Percentiles rank a stretch among this genome's conserved stretches.
phyloP scores from a whole-genome alignment of 202 grass and related monocot genomes.

The Alloteropsis angusta region DNA sequence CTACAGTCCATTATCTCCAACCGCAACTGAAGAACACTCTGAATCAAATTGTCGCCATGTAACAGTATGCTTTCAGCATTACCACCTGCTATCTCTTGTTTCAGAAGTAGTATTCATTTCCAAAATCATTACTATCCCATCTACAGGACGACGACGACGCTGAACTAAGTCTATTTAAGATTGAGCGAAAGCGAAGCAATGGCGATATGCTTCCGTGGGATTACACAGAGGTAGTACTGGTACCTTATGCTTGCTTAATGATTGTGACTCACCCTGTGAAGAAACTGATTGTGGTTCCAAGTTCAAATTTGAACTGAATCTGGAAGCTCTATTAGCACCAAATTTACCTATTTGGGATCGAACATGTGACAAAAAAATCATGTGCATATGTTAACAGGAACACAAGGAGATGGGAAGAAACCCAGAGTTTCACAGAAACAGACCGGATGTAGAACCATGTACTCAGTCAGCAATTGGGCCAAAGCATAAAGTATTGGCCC shows the following conservation, averaged over 20 bases:
- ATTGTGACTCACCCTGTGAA: slow-evolving; percentile 1
- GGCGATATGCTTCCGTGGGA: slow-evolving; percentile 18
- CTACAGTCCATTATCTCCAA: slow-evolving; percentile 6
- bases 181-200: slow-evolving; percentile 26
- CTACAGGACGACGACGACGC: slow-evolving; percentile 50
- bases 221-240: slow-evolving; percentile 36
- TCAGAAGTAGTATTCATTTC: neutral
- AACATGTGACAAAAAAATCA: slow-evolving; percentile 19
- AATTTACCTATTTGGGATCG: slow-evolving; percentile 12
- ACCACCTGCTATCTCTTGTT: neutral
- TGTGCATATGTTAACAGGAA: slow-evolving; percentile 22
- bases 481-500: slow-evolving; percentile 18
- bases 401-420: neutral
- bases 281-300: neutral
- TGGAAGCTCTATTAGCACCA: slow-evolving; percentile 15
- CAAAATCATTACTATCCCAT: neutral
- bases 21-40: slow-evolving; percentile 14
- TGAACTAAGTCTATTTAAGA: slow-evolving; percentile 37
- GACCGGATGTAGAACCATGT: slow-evolving; percentile 12
- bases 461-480: slow-evolving; percentile 18
- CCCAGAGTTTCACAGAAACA: slow-evolving; percentile 1
- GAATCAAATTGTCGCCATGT: slow-evolving; percentile 20
- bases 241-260: neutral
- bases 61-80: slow-evolving; percentile 31
- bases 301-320: slow-evolving; percentile 5